Conservation (phyloP, 1,139 yeast species). For the Kurtzmaniella natalensis region DNA sequence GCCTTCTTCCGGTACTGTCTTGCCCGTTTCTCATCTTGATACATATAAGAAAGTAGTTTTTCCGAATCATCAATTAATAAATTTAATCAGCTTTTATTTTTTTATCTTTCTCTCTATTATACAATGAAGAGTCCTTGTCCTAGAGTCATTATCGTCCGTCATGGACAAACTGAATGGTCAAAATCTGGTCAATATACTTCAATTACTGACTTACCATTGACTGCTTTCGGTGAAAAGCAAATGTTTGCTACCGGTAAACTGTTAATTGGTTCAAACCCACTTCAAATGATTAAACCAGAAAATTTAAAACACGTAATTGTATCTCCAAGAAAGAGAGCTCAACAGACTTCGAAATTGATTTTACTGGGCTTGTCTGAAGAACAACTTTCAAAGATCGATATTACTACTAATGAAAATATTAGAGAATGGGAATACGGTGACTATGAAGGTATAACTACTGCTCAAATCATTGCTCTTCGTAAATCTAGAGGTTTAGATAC, state of each 20-base stretch:
- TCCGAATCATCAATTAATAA: too few species aligned
- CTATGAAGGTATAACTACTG: conserved; percentile 78
- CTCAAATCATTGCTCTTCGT: conserved; percentile 60
- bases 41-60: too few species aligned
- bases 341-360: conserved; percentile 61
- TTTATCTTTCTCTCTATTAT: neutral
- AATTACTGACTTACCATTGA: conserved; percentile 71
- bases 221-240: conserved; percentile 72
- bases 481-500: conserved; percentile 54
- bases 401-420: conserved; percentile 60
- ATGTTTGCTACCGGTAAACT: conserved; percentile 71
- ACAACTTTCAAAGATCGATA: conserved; percentile 36
- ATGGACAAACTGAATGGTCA: conserved; percentile 95
- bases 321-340: conserved; percentile 81
- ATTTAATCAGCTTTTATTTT: too few species aligned
- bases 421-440: conserved; percentile 97
- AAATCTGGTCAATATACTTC: conserved; percentile 90
- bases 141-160: conserved; percentile 76
- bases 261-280: conserved; percentile 52
- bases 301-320: conserved; percentile 61
- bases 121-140: conserved; percentile 47
- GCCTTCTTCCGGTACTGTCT: too few species aligned
- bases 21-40: too few species aligned
- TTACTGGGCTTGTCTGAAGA: conserved; percentile 47
- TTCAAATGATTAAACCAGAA: conserved; percentile 59